Evolutionary conservation across 495 filamentous ascomycete species (phyloP), one percentile per base, ranked within the genome.

Genomic region (Letharia lupina): DNA sequence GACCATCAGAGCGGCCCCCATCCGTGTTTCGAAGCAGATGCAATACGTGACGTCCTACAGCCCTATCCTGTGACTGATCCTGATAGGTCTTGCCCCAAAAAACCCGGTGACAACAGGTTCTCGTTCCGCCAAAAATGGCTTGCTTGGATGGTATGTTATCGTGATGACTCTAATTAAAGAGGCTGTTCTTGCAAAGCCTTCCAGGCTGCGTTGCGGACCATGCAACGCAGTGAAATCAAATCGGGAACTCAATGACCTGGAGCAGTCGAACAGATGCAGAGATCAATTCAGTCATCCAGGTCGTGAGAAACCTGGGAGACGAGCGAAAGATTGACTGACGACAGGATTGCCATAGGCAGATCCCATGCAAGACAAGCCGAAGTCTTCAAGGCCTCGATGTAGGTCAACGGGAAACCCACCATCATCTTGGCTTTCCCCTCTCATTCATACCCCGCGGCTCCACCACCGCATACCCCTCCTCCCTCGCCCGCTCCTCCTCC

Each of bases 371-470:
- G 11, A 18, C 2, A 37, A 15, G 12, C 33, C 16, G 31, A 33
- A 3, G 12, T 48, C 61, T 39, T n/a, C 54, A 33, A 3, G 4
- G 13, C 2, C 18, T 18, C 28, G 18, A 18, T n/a, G 16, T 35
- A n/a, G 33, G 39, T 23, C 54, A 57, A 37, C 31, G 16, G 15
- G 4, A n/a, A 15, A 16, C 8, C 39, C 33, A 35, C 7, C 33
- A 37, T 67, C 40, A 63, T 56, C 60, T 63, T n/a, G 65, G 64
- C 60, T 62, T 62, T 12, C 44, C 48, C 45, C 42, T 67, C 45
- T 56, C 60, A 16, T 40, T 57, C 16, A 23, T 63, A 12, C 28
- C 18, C 60, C n/a, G 35, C 42, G 57, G 31, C 16, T 60, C 66
- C 9, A 44, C 42, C 28, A 40, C 64, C 18, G 33, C 44, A 8